Evolutionary conservation across 768 basidiomycete species (phyloP), one percentile per base, ranked within the genome.

Genomic region (Boletus edulis): DNA sequence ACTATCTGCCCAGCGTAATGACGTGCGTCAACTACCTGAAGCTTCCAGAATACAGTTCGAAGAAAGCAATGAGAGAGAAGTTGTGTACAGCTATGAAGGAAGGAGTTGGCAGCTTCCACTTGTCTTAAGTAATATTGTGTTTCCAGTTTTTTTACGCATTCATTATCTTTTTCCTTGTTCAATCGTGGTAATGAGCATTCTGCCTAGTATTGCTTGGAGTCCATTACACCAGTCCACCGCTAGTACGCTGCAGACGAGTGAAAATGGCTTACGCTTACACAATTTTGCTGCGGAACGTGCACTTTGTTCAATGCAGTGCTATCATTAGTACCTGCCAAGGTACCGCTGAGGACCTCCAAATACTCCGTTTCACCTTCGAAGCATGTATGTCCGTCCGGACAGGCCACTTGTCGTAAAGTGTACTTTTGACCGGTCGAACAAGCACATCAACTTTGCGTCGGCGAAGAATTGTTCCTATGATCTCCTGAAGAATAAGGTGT

Each of bases 11-110:
- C 0, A 95, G 92, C 64, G 95, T 98, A 31, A 98, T 98, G 97
- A 98, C 97, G 4, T 99, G 97, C 71, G 95, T 94, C 56, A 94
- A 94, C 72, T 96, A 94, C 68, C 76, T 99, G 66, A 99, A 99
- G 72, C 77, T 98, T 60, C 96, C 96, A 0, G 94, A 98, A 66
- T 98, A 98, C 70, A 92, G 90, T 52, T 86, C 87, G 27, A 94
- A 90, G 72, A 81, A 77, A 35, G 84, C 91, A 38, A 88, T 98
- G 85, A 79, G 76, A 63, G 85, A 91, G 70, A 96, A 94, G 69
- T 72, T 99, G 61, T 77, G 78, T 49, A 78, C 83, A 32, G 96
- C 97, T 37, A 91, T 97, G 77, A 82, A 84, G 63, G 97, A 98
- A 73, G 97, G 97, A 40, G 87, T 92, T 54, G 94, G 94, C 49